A percentile compares a stretch with the other conserved stretches of the same genome.
phyloP scores from a whole-genome alignment of 768 basidiomycete genomes.

The Phaffia tasmanica region DNA sequence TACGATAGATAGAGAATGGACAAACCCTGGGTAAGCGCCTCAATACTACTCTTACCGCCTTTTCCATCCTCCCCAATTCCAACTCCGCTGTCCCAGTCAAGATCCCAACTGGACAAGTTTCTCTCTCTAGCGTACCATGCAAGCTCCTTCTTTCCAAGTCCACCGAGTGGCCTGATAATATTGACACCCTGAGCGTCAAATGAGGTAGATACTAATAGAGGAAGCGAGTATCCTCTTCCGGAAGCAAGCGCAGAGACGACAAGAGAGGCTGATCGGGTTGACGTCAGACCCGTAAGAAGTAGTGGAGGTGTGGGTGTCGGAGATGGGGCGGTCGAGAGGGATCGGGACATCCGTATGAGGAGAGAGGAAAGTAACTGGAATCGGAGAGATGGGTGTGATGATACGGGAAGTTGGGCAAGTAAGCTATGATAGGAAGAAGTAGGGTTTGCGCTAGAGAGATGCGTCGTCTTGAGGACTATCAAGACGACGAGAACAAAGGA shows the following conservation, averaged over 20 bases:
- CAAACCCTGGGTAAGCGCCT: constrained; percentile 6
- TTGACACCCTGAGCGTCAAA: constrained; percentile 13
- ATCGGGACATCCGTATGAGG: constrained; percentile 16
- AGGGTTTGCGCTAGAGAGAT: not conserved
- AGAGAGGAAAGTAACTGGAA: constrained; percentile 18
- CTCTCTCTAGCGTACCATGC: constrained; percentile 16
- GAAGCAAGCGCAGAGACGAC: constrained; percentile 16
- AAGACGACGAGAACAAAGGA: not conserved
- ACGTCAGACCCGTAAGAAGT: constrained; percentile 14
- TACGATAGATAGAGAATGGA: no score
- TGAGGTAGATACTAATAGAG: constrained; percentile 13
- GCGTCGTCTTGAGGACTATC: constrained; percentile 12
- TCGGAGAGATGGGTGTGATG: constrained; percentile 21
- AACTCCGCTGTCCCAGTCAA: not conserved
- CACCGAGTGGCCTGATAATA: constrained; percentile 9
- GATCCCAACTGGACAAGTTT: not conserved
- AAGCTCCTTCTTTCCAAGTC: constrained; percentile 20
- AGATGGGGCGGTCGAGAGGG: constrained; percentile 1
- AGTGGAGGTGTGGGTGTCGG: not conserved
- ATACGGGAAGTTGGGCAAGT: constrained; percentile 12
- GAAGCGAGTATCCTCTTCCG: constrained; percentile 22
- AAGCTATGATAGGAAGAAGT: constrained; percentile 7
- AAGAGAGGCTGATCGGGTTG: constrained; percentile 17
- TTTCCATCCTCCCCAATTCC: not conserved
- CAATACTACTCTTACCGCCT: not conserved